Base-by-base conservation (phyloP, 805 yeast species). In the Isabelozyma rhagii region DNA sequence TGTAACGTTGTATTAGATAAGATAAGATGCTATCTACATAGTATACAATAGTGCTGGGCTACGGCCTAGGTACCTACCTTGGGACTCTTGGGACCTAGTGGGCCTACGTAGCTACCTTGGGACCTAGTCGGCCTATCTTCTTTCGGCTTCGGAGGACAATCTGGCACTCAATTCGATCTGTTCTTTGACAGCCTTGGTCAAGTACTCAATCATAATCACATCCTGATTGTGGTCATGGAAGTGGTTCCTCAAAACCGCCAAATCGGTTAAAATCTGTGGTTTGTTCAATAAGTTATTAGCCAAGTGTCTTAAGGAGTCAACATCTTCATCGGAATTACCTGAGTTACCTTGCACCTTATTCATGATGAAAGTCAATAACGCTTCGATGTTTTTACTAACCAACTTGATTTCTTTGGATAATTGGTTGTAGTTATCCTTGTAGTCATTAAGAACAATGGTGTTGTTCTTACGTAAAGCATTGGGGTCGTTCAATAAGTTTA, bases 121-220 rank as follows among this genome's bases (percentile, higher is more conserved):
- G 25, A 4, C 25, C 25, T 21, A 6, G 25, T 5, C 10, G 28
- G 28, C 14, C 28, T 43, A 49, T 45, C 52, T 58, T 51, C 55
- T 61, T 11, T 61, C 64, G 42, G 65, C 59, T 45, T 58, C 62
- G 36, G 85, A 82, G 44, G 89, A 84, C 60, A 89, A 78, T 66
- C 87, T 83, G 44, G 90, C 83, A 60, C 90, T 82, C 62, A 87
- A 76, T 65, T 87, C 92, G 55, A 89, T 78, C 72, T 90, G 97
- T 55, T 90, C 87, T 72, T 87, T 88, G 59, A 90, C 83, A 48
- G 94, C 87, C 57, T 85, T 83, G 50, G 96, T 85, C 68, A 90
- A 78, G 64, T 85, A 87, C 64, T 88, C 93, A 54, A 90, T 80
- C 83, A 89, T 81, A 53, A 87, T 76, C 41, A 89, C 83, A 60